These are phyloP conservation scores for Talaromyces funiculosus DNA, from an alignment of 2,329 filamentous ascomycete species.

Conservation along the genomic window DNA sequence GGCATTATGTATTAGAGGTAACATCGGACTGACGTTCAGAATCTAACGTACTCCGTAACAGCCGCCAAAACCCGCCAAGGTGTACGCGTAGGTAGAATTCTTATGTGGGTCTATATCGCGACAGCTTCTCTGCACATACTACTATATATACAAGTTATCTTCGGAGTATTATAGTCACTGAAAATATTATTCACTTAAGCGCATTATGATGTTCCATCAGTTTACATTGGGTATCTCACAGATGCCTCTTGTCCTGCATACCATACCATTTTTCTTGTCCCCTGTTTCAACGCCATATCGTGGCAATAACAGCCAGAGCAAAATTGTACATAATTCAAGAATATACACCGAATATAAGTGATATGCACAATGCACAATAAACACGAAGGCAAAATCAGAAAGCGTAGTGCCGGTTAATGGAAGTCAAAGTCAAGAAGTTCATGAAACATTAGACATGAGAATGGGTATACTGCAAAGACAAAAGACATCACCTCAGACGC, in stretches of 20 bases:
- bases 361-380: neutral
- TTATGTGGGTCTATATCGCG: neutral
- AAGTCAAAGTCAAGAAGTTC: neutral
- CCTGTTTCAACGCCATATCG: neutral
- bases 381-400: neutral
- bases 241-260: neutral
- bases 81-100: neutral
- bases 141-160: neutral
- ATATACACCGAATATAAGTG: neutral
- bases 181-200: neutral
- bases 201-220: neutral
- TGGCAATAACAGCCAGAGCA: neutral
- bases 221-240: neutral
- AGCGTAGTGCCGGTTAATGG: neutral
- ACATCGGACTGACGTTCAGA: neutral
- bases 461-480: neutral
- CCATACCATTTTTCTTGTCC: too few species aligned
- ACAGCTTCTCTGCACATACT: too few species aligned
- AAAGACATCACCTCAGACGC: slow-evolving; percentile 15
- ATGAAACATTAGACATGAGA: neutral
- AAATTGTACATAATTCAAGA: neutral
- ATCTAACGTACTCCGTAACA: neutral
- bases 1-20: slow-evolving; percentile 19
- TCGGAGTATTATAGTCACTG: neutral
- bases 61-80: neutral